These are phyloP conservation scores for Aspergillus coremiiformis DNA, from an alignment of 495 filamentous ascomycete genomes.

Conservation along the genomic window DNA sequence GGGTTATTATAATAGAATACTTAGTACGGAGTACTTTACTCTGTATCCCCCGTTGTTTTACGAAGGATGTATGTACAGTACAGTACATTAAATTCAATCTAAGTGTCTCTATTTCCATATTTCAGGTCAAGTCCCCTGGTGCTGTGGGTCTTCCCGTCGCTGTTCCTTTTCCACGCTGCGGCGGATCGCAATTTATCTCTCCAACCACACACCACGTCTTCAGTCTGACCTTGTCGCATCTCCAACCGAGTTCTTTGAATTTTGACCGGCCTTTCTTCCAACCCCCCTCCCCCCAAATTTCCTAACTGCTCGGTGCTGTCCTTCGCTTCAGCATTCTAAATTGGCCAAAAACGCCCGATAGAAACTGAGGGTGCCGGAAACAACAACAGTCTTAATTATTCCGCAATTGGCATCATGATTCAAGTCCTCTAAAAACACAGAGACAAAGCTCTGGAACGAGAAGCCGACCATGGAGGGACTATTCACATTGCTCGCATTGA, in stretches of 20 bases:
- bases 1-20: too few relatives aligned
- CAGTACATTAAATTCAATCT: not conserved
- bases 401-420: constrained; percentile 18
- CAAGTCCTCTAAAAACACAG: constrained; percentile 17
- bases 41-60: not conserved
- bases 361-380: not conserved
- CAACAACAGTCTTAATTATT: constrained; percentile 1
- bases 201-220: constrained; percentile 20
- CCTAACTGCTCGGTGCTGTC: not conserved
- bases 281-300: too few relatives aligned
- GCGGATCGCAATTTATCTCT: constrained; percentile 16
- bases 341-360: not conserved
- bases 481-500: constrained; percentile 75
- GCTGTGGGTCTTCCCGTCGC: constrained; percentile 7
- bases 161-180: constrained; percentile 14
- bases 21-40: too few relatives aligned
- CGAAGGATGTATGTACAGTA: too few relatives aligned
- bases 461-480: constrained; percentile 62
- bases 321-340: not conserved
- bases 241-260: not conserved
- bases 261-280: not conserved
- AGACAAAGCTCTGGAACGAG: constrained; percentile 9
- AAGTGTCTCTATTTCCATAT: not conserved
- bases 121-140: constrained; percentile 3
- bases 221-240: constrained; percentile 1